Conservation (phyloP, 306 rosid genomes). For the Cicer judaicum region DNA sequence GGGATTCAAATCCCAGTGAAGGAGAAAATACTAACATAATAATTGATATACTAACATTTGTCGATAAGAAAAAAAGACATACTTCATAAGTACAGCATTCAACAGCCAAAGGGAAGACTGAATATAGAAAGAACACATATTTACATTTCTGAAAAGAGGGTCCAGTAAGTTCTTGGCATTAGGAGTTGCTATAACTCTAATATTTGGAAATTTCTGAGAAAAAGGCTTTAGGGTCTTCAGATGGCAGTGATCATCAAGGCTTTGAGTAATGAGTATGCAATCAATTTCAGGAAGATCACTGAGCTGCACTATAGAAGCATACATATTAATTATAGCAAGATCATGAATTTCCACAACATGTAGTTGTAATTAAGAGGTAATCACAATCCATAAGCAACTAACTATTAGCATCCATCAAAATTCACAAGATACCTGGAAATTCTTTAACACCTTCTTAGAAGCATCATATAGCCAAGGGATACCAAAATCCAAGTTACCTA, state of each 20-base stretch:
- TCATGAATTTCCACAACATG: constrained; percentile 25
- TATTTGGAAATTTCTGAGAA: constrained; percentile 67
- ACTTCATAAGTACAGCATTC: neutral
- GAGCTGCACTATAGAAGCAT: constrained; percentile 68
- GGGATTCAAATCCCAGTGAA: no score
- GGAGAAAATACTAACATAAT: no score
- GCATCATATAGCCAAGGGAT: constrained; percentile 95
- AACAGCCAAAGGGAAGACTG: constrained; percentile 27
- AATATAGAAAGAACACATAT: constrained; percentile 34
- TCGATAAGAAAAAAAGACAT: constrained; percentile 11
- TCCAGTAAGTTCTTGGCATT: constrained; percentile 78
- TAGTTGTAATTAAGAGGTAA: constrained; percentile 22
- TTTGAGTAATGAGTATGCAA: constrained; percentile 85
- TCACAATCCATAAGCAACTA: neutral
- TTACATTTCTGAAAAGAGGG: constrained; percentile 84
- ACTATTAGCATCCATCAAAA: constrained; percentile 28
- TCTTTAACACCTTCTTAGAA: constrained; percentile 75
- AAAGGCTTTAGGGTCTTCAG: constrained; percentile 84
- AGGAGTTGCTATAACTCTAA: constrained; percentile 77
- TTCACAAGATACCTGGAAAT: constrained; percentile 65
- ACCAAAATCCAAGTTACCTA: constrained; percentile 97
- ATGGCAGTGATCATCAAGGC: constrained; percentile 98
- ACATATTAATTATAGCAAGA: constrained; percentile 43
- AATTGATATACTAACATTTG: no score
- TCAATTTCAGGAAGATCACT: constrained; percentile 86